These are phyloP conservation scores for Staphylotrichum longicolle DNA, from an alignment of 495 filamentous ascomycete genomes.

Conservation along the genomic window DNA sequence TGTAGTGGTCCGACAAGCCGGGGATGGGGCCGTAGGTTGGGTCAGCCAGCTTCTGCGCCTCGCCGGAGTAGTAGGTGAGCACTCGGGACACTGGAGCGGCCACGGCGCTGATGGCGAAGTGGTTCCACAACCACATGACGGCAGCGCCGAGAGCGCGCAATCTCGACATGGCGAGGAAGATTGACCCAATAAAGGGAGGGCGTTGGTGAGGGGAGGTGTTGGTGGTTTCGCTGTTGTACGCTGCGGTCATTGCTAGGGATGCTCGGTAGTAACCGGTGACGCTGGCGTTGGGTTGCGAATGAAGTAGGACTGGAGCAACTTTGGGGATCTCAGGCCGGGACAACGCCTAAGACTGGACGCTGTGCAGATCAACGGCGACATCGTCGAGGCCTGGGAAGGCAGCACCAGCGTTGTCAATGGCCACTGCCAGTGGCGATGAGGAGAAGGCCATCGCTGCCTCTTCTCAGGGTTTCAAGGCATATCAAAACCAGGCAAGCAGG, in stretches of 20 bases:
- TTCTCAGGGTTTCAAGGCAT: too few relatives aligned
- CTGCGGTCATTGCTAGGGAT: not conserved
- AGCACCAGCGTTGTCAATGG: too few relatives aligned
- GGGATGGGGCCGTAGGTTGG: constrained; percentile 43
- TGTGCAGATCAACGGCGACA: too few relatives aligned
- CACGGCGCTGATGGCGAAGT: not conserved
- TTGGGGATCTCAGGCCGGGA: too few relatives aligned
- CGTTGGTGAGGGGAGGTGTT: not conserved
- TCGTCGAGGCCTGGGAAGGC: too few relatives aligned
- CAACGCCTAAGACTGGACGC: too few relatives aligned
- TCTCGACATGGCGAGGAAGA: not conserved
- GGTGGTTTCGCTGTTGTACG: not conserved
- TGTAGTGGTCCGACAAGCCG: constrained; percentile 45
- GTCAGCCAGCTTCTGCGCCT: constrained; percentile 40
- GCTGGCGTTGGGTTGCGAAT: too few relatives aligned
- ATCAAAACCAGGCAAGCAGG: too few relatives aligned
- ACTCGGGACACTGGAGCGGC: not conserved
- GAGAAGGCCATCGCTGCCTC: too few relatives aligned
- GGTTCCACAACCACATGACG: not conserved
- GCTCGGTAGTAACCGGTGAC: too few relatives aligned
- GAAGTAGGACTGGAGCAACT: too few relatives aligned
- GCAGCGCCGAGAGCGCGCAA: not conserved
- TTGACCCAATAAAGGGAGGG: not conserved
- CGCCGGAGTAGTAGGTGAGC: constrained; percentile 16
- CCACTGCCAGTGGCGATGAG: too few relatives aligned